Base-by-base conservation (phyloP, 2,329 filamentous ascomycete genomes). In the Colletotrichum falcatum region DNA sequence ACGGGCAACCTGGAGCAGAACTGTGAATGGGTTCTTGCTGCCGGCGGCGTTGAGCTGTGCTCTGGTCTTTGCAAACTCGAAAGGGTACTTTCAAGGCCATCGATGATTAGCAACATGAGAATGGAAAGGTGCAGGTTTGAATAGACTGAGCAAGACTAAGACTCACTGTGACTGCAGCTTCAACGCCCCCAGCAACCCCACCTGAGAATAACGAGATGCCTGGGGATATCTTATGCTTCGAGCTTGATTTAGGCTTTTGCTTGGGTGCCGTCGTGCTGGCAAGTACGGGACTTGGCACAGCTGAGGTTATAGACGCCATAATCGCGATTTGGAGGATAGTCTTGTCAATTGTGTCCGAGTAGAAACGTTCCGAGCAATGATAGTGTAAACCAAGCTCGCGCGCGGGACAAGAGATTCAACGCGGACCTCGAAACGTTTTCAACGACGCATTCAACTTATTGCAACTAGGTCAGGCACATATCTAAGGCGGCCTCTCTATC, bases 31-130 rank as follows among this genome's bases (percentile, higher is more conserved):
- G 65, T 91, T 91, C 49, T 81, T 81, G 20, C 83, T 77, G 1
- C 70, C 66, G 49, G 75, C 79, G 54, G 81, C 62, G 9, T 78
- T 81, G n/a, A 90, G 81, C 73, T 91, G 89, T 3, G 89, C 84
- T 65, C 88, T 82, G 0, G 90, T 91, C 78, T 92, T 92, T 64
- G 89, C 89, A 74, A 91, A 92, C 75, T 92, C 90, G 74, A 91
- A 88, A 0, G 90, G 90, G 77, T 91, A 91, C 81, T 85, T 69
- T n/a, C 68, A n/a, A 39, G 28, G 8, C 6, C 35, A 28, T 18
- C 12, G 1, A 11, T 20, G 12, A 12, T 30, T 8, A 63, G 49
- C 23, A 35, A 39, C 7, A 14, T 7, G 16, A 39, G 28, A 30
- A 3, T 28, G 42, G 23, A 20, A 28, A 33, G 35, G 49, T 18